Evolutionary conservation across 345 rosid species (phyloP).

Genomic region (Lagerstroemia speciosa): DNA sequence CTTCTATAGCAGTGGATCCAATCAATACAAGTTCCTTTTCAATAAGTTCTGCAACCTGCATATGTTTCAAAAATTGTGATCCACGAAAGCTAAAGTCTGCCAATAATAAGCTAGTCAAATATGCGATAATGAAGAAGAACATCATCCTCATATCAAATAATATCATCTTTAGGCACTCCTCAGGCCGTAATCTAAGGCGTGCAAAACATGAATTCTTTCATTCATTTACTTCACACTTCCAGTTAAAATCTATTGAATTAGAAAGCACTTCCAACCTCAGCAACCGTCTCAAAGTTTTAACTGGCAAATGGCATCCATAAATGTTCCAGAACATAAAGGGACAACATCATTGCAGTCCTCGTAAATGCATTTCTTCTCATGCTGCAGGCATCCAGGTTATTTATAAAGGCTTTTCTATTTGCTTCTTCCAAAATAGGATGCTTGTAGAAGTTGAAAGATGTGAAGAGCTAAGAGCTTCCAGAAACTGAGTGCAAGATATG

Average conservation of each 20-base stretch:
- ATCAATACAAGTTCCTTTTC: constrained; percentile 88
- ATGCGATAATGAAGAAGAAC: neutral
- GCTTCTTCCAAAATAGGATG: no score
- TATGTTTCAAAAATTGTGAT: neutral
- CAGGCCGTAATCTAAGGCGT: neutral
- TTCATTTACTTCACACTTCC: neutral
- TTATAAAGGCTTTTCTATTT: no score
- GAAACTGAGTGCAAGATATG: neutral
- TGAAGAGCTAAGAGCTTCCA: neutral
- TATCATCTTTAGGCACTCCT: neutral
- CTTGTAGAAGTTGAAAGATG: no score
- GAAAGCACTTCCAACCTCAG: neutral
- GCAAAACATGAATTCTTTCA: neutral
- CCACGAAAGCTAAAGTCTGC: neutral
- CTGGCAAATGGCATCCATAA: no score
- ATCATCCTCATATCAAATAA: neutral
- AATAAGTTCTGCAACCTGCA: constrained; percentile 88
- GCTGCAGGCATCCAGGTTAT: no score
- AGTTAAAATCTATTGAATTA: neutral
- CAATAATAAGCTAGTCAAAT: neutral
- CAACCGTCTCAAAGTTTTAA: neutral
- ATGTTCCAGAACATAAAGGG: neutral
- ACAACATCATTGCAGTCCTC: no score
- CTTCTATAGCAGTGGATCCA: constrained; percentile 97
- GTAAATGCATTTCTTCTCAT: no score